Evolutionary conservation across 2,329 filamentous ascomycete species (phyloP).

Genomic region (Alternaria atra): DNA sequence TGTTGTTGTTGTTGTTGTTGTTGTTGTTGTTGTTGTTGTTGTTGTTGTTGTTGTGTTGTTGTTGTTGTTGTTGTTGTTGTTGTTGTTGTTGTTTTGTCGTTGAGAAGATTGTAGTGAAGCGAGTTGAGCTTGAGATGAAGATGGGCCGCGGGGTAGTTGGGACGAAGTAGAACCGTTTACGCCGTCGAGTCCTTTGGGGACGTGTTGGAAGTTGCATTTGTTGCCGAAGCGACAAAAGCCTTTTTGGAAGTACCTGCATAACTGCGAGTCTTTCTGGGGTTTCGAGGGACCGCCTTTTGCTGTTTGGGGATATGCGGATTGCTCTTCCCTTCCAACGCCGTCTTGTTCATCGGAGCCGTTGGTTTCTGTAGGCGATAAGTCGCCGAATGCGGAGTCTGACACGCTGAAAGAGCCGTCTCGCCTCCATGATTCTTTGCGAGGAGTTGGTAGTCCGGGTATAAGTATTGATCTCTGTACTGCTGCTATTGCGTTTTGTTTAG

Average conservation of each 20-base stretch:
- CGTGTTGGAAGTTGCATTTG: slow-evolving; percentile 35
- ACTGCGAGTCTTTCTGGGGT: not conserved
- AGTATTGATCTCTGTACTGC: slow-evolving; percentile 9
- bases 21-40: not conserved
- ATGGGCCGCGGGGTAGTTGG: not conserved
- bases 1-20: no score
- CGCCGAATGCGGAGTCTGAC: slow-evolving; percentile 11
- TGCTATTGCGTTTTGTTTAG: slow-evolving; percentile 10
- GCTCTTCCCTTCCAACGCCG: slow-evolving; percentile 11
- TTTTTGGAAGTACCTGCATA: slow-evolving; percentile 39
- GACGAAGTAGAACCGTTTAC: not conserved
- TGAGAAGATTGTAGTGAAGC: not conserved
- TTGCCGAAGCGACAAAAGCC: slow-evolving; percentile 35
- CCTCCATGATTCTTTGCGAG: slow-evolving; percentile 20
- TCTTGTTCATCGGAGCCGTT: slow-evolving; percentile 17
- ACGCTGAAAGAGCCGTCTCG: slow-evolving; percentile 9
- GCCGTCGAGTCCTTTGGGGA: not conserved
- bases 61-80: no score
- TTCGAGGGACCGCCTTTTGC: not conserved
- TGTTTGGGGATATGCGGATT: not conserved
- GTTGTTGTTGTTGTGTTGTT: not conserved
- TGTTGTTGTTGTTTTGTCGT: not conserved
- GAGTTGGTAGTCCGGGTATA: not conserved
- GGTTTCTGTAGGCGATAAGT: slow-evolving; percentile 4
- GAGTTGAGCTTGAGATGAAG: not conserved